These are phyloP conservation scores for Myriosclerotinia curreyana DNA, from an alignment of 2,329 filamentous ascomycete genomes.

Conservation along the genomic window DNA sequence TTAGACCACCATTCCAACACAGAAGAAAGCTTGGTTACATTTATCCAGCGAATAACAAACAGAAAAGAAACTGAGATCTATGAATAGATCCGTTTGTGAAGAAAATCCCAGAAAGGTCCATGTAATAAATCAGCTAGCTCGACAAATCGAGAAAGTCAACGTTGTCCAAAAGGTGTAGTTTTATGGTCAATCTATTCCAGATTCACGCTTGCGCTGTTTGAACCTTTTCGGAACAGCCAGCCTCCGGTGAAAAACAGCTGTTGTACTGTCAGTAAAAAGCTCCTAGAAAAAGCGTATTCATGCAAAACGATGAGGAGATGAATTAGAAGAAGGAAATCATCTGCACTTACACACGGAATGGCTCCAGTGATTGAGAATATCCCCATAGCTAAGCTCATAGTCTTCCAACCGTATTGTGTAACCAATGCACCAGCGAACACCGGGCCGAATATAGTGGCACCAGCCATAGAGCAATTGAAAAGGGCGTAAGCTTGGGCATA, in stretches of 20 bases:
- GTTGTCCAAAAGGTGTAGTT: neutral
- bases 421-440: slow-evolving; percentile 50
- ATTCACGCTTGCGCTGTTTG: neutral
- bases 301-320: neutral
- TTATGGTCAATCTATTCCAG: neutral
- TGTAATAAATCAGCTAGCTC: neutral
- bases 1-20: neutral
- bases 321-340: neutral
- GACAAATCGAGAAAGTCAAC: neutral
- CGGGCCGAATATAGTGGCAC: slow-evolving; percentile 49
- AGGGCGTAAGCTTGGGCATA: slow-evolving; percentile 57
- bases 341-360: slow-evolving; percentile 68
- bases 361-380: slow-evolving; percentile 33
- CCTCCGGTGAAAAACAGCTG: slow-evolving; percentile 17
- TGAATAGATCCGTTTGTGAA: neutral
- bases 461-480: slow-evolving; percentile 52
- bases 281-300: neutral
- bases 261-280: neutral
- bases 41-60: neutral
- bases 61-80: neutral
- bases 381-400: slow-evolving; percentile 50
- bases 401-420: slow-evolving; percentile 48
- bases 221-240: slow-evolving; percentile 26
- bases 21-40: slow-evolving; percentile 1
- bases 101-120: neutral